Conservation (phyloP, 116 monocot species). For the Trichopus zeylanicus region DNA sequence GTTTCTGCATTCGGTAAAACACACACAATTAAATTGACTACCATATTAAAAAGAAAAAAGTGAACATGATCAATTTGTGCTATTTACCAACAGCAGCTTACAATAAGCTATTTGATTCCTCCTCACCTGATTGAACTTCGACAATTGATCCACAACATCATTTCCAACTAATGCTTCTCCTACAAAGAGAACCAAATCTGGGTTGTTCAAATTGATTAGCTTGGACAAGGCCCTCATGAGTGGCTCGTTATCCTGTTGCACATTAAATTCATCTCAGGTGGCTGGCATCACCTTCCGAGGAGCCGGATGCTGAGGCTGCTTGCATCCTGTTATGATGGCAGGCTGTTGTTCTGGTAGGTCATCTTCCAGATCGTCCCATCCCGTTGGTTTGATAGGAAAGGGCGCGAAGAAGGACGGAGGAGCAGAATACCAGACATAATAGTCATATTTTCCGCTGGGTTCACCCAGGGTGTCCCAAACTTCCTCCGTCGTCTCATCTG, state of each 20-base stretch:
- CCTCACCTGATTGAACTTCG: conserved; percentile 91
- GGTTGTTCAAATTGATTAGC: conserved; percentile 94
- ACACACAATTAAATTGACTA: neutral
- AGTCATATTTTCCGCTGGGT: too few species aligned
- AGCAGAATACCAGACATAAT: too few species aligned
- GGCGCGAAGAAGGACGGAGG: too few species aligned
- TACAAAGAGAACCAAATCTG: conserved; percentile 94
- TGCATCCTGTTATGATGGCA: too few species aligned
- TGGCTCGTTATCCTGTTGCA: conserved; percentile 76
- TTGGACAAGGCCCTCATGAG: conserved; percentile 97
- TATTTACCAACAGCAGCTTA: neutral
- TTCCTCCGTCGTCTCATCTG: too few species aligned
- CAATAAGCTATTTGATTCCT: too few species aligned
- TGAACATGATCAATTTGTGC: neutral
- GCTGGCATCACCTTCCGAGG: too few species aligned
- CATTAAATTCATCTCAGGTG: neutral
- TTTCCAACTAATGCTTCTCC: conserved; percentile 97
- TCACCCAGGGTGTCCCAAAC: too few species aligned
- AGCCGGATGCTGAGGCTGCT: too few species aligned
- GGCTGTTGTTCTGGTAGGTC: too few species aligned
- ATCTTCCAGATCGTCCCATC: too few species aligned
- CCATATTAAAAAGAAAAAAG: neutral
- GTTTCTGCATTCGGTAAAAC: conserved; percentile 54
- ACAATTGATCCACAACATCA: conserved; percentile 95
- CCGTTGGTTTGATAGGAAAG: too few species aligned